Percentiles rank a stretch among this genome's conserved stretches.
phyloP scores from a whole-genome alignment of 805 yeast species.

The Candida glaebosa region DNA sequence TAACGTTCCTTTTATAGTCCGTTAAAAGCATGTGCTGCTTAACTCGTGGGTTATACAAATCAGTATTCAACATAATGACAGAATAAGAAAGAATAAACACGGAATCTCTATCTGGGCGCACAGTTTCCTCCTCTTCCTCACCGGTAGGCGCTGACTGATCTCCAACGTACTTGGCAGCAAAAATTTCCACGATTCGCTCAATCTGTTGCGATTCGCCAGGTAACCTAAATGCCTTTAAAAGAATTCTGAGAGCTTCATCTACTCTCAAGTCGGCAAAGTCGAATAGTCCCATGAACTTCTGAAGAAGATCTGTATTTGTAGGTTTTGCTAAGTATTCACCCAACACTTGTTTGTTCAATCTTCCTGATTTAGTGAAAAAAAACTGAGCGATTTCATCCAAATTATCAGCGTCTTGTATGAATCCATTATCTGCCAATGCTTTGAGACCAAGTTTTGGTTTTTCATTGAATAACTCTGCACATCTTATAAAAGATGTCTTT shows the following conservation, averaged over 20 bases:
- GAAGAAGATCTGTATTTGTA: slow-evolving; percentile 54
- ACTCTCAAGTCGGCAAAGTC: slow-evolving; percentile 78
- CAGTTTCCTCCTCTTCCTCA: slow-evolving; percentile 36
- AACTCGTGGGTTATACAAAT: slow-evolving; percentile 87
- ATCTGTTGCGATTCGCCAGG: slow-evolving; percentile 98
- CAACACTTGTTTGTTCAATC: slow-evolving; percentile 80
- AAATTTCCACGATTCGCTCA: slow-evolving; percentile 84
- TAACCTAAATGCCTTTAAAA: slow-evolving; percentile 79
- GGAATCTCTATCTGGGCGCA: slow-evolving; percentile 77
- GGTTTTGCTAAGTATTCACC: slow-evolving; percentile 88
- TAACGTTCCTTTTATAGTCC: slow-evolving; percentile 72
- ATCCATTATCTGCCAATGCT: slow-evolving; percentile 59
- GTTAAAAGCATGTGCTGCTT: slow-evolving; percentile 88
- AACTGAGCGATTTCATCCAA: slow-evolving; percentile 67
- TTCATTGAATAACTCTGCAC: slow-evolving; percentile 72
- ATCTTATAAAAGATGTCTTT: slow-evolving; percentile 74
- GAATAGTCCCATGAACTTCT: slow-evolving; percentile 62
- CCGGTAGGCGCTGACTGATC: slow-evolving; percentile 42
- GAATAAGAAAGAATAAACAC: slow-evolving; percentile 90
- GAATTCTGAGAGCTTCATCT: slow-evolving; percentile 85
- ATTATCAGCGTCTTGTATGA: slow-evolving; percentile 50
- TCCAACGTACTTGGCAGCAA: slow-evolving; percentile 74
- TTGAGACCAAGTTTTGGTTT: slow-evolving; percentile 75
- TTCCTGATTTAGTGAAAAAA: slow-evolving; percentile 70
- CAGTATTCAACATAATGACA: slow-evolving; percentile 91